Conservation (phyloP, 495 filamentous ascomycete species). For the Neurospora sp. region DNA sequence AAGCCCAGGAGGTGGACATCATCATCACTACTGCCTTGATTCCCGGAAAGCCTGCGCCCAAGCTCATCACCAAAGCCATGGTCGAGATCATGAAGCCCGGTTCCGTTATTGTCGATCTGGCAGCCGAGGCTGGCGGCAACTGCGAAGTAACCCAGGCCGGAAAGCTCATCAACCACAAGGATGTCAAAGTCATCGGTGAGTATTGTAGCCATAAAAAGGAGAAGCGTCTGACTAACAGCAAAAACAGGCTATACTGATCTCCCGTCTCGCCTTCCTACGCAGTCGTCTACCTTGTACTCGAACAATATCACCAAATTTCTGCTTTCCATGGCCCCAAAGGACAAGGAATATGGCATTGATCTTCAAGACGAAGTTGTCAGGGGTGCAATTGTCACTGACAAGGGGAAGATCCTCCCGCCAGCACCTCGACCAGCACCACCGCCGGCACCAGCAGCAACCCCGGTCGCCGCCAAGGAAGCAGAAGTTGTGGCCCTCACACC, state of each 20-base stretch:
- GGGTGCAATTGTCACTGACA: slow-evolving; percentile 64
- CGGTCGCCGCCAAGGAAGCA: slow-evolving; percentile 42
- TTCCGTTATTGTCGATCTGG: slow-evolving; percentile 71
- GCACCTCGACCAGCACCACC: slow-evolving; percentile 64
- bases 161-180: slow-evolving; percentile 55
- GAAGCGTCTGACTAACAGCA: slow-evolving; percentile 3
- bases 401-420: slow-evolving; percentile 61
- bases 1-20: slow-evolving; percentile 75
- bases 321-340: slow-evolving; percentile 63
- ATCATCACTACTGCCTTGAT: slow-evolving; percentile 78
- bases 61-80: slow-evolving; percentile 69
- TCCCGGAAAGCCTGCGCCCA: slow-evolving; percentile 65
- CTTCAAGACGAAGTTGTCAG: slow-evolving; percentile 71
- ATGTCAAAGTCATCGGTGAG: slow-evolving; percentile 69
- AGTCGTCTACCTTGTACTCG: slow-evolving; percentile 72
- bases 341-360: slow-evolving; percentile 65
- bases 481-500: slow-evolving; percentile 58
- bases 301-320: slow-evolving; percentile 83
- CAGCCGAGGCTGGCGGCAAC: slow-evolving; percentile 72
- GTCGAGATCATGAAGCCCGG: slow-evolving; percentile 72
- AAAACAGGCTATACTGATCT: slow-evolving; percentile 64
- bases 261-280: slow-evolving; percentile 68
- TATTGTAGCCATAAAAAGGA: background rate
- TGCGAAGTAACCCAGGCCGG: slow-evolving; percentile 66
- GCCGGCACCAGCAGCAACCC: slow-evolving; percentile 45